Evolutionary conservation across 345 rosid species (phyloP).

Genomic region (Brassica napus): DNA sequence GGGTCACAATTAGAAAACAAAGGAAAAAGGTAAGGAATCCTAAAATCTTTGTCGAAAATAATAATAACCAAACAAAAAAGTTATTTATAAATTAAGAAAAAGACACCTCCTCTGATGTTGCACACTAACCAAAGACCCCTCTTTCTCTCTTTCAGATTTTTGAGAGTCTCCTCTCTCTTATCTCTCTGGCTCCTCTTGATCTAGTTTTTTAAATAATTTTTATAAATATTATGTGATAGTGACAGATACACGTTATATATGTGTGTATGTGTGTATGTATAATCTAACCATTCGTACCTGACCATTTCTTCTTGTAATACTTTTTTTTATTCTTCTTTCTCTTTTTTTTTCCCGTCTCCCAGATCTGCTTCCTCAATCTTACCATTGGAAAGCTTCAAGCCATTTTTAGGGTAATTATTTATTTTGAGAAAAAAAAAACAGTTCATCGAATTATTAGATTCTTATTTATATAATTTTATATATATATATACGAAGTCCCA

Average conservation of each 20-base stretch:
- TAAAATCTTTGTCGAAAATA: constrained; percentile 20
- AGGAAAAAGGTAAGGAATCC: constrained; percentile 32
- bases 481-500: background rate
- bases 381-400: constrained; percentile 29
- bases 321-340: background rate
- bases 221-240: constrained; percentile 21
- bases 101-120: constrained; percentile 25
- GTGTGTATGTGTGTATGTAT: constrained; percentile 27
- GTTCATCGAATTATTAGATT: background rate
- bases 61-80: constrained; percentile 1
- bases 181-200: constrained; percentile 32
- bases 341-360: constrained; percentile 14
- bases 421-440: background rate
- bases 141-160: background rate
- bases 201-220: background rate
- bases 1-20: constrained; percentile 12
- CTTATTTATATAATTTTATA: background rate
- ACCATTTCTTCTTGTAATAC: constrained; percentile 33
- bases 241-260: constrained; percentile 32
- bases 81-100: constrained; percentile 35
- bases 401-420: constrained; percentile 25
- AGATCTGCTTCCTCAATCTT: constrained; percentile 38
- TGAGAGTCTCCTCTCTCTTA: background rate
- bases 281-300: constrained; percentile 36
- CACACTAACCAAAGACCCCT: constrained; percentile 28